Conservation (phyloP, 345 rosid genomes). For the Eutrema japonicum region DNA sequence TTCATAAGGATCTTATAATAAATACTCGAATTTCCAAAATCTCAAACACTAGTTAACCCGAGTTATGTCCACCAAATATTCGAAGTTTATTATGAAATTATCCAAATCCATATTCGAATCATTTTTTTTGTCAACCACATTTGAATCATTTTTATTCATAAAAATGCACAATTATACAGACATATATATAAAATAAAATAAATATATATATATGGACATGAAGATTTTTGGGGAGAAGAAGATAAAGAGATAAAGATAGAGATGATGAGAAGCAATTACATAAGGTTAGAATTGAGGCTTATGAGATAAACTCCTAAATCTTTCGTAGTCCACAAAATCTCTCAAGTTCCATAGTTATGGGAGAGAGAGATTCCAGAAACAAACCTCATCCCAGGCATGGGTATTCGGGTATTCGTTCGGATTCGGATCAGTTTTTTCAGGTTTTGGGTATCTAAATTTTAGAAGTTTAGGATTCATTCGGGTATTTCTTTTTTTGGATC, state of each 20-base stretch:
- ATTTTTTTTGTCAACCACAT: neutral
- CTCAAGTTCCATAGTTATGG: constrained; percentile 16
- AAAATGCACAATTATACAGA: neutral
- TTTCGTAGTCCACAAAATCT: constrained; percentile 33
- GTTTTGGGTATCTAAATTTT: no score
- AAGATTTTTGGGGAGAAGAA: constrained; percentile 17
- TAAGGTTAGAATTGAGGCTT: constrained; percentile 33
- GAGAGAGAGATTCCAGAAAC: neutral
- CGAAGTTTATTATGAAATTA: constrained; percentile 20
- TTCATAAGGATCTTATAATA: neutral
- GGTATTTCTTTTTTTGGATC: no score
- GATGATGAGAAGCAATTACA: constrained; percentile 34
- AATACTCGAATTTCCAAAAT: constrained; percentile 6
- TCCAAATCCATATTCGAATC: neutral
- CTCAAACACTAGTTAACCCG: no score
- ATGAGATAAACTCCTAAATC: constrained; percentile 31
- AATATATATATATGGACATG: constrained; percentile 27
- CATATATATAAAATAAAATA: neutral
- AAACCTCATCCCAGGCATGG: neutral
- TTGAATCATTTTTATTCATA: neutral
- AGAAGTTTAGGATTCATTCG: no score
- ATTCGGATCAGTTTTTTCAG: no score
- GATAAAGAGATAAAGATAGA: constrained; percentile 44
- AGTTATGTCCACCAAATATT: constrained; percentile 20
- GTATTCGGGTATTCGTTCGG: no score